phyloP scores from a whole-genome alignment of 345 rosid genomes.

The Gossypium anomalum region DNA sequence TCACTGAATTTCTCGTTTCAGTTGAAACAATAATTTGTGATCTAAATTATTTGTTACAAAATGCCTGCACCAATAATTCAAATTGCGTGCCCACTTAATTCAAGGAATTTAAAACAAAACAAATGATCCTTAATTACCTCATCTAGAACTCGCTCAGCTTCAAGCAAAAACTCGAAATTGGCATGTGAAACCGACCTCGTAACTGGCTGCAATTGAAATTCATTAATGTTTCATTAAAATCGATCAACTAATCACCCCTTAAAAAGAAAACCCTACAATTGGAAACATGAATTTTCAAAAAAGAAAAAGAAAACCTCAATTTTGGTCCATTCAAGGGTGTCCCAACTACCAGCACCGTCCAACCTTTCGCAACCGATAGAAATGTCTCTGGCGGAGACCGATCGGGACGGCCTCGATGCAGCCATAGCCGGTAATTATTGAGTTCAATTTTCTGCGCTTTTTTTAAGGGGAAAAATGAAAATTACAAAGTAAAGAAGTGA shows the following conservation, averaged over 20 bases:
- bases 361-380: constrained; percentile 49
- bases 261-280: too few relatives aligned
- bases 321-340: constrained; percentile 79
- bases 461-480: too few relatives aligned
- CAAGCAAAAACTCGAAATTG: constrained; percentile 68
- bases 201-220: constrained; percentile 35
- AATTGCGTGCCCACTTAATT: neutral
- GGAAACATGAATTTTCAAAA: too few relatives aligned
- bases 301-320: constrained; percentile 38
- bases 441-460: neutral
- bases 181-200: constrained; percentile 46
- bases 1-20: neutral
- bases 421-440: constrained; percentile 30
- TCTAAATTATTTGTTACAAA: neutral
- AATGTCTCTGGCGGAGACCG: constrained; percentile 46
- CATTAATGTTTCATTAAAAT: too few relatives aligned
- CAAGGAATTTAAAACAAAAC: neutral
- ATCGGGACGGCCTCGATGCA: constrained; percentile 43
- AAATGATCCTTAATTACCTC: constrained; percentile 41
- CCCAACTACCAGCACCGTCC: constrained; percentile 82
- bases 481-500: too few relatives aligned
- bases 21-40: neutral
- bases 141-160: constrained; percentile 51
- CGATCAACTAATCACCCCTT: neutral
- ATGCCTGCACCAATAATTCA: neutral